Conservation (phyloP, 208 protist species). For the Trypanosoma avium region DNA sequence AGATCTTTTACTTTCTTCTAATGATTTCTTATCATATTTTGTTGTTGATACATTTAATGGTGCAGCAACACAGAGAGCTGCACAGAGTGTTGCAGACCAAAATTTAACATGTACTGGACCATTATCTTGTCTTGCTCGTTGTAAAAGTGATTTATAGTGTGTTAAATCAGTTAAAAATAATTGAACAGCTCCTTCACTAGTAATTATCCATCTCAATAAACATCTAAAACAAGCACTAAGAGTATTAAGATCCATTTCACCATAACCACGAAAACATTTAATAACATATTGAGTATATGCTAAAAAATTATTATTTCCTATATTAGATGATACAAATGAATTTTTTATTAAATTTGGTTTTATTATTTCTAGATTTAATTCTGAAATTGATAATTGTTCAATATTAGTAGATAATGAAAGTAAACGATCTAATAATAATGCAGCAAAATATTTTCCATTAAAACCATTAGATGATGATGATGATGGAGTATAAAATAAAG, state of each 20-base stretch:
- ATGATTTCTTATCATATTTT: background rate
- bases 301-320: slow-evolving; percentile 41
- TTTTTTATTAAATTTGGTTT: background rate
- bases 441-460: slow-evolving; percentile 70
- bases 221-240: slow-evolving; percentile 59
- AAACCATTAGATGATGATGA: background rate
- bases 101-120: slow-evolving; percentile 54
- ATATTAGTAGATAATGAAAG: slow-evolving; percentile 30
- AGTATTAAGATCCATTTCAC: slow-evolving; percentile 54
- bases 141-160: slow-evolving; percentile 48
- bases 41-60: background rate
- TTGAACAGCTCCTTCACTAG: slow-evolving; percentile 16
- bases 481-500: slow-evolving; percentile 17
- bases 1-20: background rate
- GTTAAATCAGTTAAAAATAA: slow-evolving; percentile 38
- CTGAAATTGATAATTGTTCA: slow-evolving; percentile 22
- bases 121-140: slow-evolving; percentile 40
- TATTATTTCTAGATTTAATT: background rate
- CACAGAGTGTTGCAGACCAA: slow-evolving; percentile 66
- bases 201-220: slow-evolving; percentile 47
- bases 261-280: slow-evolving; percentile 46
- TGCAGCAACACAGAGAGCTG: slow-evolving; percentile 39
- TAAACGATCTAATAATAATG: slow-evolving; percentile 51
- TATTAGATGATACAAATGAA: background rate
- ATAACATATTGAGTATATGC: slow-evolving; percentile 49